Evolutionary conservation across 495 filamentous ascomycete species (phyloP), one percentile per base, ranked within the genome.

Genomic region (Penicillium salamii): DNA sequence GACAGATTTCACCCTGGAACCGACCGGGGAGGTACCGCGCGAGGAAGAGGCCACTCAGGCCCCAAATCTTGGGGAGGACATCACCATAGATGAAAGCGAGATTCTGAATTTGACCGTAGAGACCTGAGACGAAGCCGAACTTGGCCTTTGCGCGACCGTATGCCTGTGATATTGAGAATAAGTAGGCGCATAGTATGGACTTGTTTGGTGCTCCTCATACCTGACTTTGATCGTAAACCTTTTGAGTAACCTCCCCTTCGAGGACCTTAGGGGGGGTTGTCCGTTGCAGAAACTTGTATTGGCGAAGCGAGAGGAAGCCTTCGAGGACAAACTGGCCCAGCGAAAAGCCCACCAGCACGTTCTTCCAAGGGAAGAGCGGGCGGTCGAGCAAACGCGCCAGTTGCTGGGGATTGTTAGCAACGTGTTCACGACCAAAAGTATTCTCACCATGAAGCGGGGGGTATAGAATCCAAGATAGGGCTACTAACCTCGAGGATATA

Each of bases 281-380:
- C 46, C 82, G 82, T 57, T 89, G 79, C 26, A 97, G 78, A 35
- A 96, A 84, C 36, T 80, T 78, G 62, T 96, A 96, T 63, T 98
- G 93, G 19, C 95, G 89, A 36, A 87, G 69, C 14, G 87, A 88
- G 3, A 98, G 79, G 63, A 89, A 86, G 42, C 84, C 82, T 61
- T 97, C 93, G 55, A 98, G 85, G 38, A 88, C 62, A 64, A 86
- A 97, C 64, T 98, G 90, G 37, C 82, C 87, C 51, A 96, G 53
- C 9, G 90, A 91, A 73, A 98, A 97, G 46, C 90, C 88, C 47
- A 97, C 82, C 58, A 98, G 89, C 50, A 98, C 82, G 62, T 80
- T 84, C 84, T 97, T 98, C 93, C 93, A 98, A 44, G 95, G 92
- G 74, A 97, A 93, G 55, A 86, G 74, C 44, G 93, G 92, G 57